Base-by-base conservation (phyloP, 148 eudicot genomes). In the Fagopyrum homotropicum region DNA sequence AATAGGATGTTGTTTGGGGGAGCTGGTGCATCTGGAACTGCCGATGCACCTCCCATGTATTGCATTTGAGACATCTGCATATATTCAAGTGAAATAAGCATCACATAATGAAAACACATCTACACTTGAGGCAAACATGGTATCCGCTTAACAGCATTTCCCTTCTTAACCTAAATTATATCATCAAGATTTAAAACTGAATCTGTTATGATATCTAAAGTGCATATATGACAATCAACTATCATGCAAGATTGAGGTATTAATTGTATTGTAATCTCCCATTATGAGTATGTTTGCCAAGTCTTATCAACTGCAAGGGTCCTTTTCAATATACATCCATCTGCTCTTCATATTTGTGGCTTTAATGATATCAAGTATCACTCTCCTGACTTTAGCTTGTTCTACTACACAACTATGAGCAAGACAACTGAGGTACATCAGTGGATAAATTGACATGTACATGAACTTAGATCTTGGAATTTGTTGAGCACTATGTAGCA, bases 1-100 rank as follows among this genome's bases (percentile, higher is more conserved):
- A 94, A 94, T 54, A 94, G 75, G 46, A 94, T 94, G 89, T 82
- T 90, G 68, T 94, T 90, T 75, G 98, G 98, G 22, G 92, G 90
- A 30, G 96, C 92, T 45, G 96, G 98, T 29, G 86, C 93, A 77
- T 94, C 97, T 4, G 89, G 92, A 1, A 87, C 69, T 4, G 83
- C 85, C 75, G 84, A 87, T 54, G 85, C 90, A 66, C 91, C 91
- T 2, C 86, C 90, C 84, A 85, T 81, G 66, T 83, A 90, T 68
- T 91, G 97, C 79, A 91, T 81, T 79, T 91, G 97, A 45, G 93
- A 90, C 16, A 89, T 83, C 95, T 94, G 96, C 90, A 85, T 52
- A 35, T 35, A 46, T 66, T 66, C 19, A 66, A 66, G 26, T 40
- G 46, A 14, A 66, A 12, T 63, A 29, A 4, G 44, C 71, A 66